Conservation (phyloP, 2,329 filamentous ascomycete species). For the Colletotrichum musicola region DNA sequence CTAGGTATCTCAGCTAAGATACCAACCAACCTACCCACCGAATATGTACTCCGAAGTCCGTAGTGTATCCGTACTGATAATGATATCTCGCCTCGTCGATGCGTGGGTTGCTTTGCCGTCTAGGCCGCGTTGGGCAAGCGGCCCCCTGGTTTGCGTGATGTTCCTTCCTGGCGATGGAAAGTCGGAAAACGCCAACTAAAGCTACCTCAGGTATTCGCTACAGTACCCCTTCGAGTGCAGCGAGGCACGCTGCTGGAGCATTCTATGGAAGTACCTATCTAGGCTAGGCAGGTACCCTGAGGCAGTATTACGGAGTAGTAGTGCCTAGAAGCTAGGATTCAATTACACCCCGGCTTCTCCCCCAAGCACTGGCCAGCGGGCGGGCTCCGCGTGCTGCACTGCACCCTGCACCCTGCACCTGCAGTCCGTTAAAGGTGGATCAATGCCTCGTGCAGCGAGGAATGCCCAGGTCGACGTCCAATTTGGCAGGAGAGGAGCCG, state of each 20-base stretch:
- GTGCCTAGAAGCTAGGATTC: no score
- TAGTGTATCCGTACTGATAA: no score
- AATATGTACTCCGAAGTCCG: no score
- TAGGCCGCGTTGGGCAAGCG: no score
- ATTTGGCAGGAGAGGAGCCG: conserved; percentile 1
- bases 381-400: background rate
- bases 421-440: background rate
- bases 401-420: background rate
- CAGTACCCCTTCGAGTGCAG: no score
- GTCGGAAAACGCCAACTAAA: background rate
- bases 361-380: conserved; percentile 15
- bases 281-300: background rate
- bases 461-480: background rate
- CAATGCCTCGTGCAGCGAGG: background rate
- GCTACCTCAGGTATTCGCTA: background rate
- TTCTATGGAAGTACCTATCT: background rate
- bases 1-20: no score
- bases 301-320: no score
- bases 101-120: no score
- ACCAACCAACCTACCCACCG: no score
- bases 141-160: no score
- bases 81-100: no score
- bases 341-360: background rate
- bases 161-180: background rate
- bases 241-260: no score